Evolutionary conservation across 257 asterid species (phyloP).

Genomic region (Nicotiana otophora): DNA sequence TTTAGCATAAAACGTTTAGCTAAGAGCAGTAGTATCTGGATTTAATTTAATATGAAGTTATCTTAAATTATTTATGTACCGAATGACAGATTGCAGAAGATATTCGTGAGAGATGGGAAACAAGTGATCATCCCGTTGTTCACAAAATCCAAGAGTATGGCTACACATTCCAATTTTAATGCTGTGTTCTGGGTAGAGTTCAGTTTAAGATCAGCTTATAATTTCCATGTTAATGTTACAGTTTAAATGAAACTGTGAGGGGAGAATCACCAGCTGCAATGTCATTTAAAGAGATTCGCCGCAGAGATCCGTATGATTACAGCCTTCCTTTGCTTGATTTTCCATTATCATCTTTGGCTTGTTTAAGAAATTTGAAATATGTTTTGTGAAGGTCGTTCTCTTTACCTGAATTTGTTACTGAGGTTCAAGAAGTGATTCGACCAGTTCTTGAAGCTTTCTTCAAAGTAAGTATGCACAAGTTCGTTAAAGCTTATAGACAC

Average conservation of each 20-base stretch:
- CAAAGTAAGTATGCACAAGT: constrained; percentile 50
- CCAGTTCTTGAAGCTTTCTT: constrained; percentile 87
- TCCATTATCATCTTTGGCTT: background rate
- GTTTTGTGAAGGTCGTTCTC: constrained; percentile 56
- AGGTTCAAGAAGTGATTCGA: constrained; percentile 84
- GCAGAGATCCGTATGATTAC: constrained; percentile 78
- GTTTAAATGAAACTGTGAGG: constrained; percentile 80
- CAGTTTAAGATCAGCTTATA: constrained; percentile 7
- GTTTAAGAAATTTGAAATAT: constrained; percentile 11
- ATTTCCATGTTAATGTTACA: constrained; percentile 32
- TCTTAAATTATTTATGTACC: constrained; percentile 5
- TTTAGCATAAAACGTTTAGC: background rate
- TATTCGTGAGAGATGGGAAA: constrained; percentile 91
- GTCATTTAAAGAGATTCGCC: constrained; percentile 93
- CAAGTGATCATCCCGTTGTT: constrained; percentile 92
- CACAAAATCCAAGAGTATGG: constrained; percentile 90
- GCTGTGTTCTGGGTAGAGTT: background rate
- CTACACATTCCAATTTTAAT: background rate
- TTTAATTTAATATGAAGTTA: background rate
- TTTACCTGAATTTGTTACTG: constrained; percentile 91
- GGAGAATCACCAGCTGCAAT: constrained; percentile 94
- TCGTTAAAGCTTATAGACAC: background rate
- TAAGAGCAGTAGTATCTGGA: background rate
- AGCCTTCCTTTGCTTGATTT: background rate
- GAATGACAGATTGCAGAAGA: constrained; percentile 80